Conservation (phyloP, 2,329 filamentous ascomycete genomes). For the Botrytis elliptica region DNA sequence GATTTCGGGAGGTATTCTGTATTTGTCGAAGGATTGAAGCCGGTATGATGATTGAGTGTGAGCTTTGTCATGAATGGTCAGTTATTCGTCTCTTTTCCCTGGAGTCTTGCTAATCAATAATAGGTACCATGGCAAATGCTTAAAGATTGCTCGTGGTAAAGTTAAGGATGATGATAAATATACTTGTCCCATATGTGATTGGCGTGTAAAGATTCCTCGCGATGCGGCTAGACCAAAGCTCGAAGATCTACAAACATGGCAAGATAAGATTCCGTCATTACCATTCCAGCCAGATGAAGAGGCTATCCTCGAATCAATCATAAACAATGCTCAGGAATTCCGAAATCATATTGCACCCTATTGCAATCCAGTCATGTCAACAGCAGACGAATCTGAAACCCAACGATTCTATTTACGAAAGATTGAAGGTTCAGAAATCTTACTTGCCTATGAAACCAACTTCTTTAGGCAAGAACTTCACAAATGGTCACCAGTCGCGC, state of each 20-base stretch:
- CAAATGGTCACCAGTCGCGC: constrained; percentile 89
- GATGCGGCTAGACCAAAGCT: constrained; percentile 94
- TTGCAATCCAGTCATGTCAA: constrained; percentile 78
- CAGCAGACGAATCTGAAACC: constrained; percentile 80
- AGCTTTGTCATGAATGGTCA: constrained; percentile 95
- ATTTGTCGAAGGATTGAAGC: constrained; percentile 92
- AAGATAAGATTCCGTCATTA: constrained; percentile 74
- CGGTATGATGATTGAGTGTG: constrained; percentile 99
- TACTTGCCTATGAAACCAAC: constrained; percentile 92
- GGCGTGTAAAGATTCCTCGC: constrained; percentile 92
- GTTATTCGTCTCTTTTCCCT: constrained; percentile 37
- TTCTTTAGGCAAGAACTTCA: constrained; percentile 95
- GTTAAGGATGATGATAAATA: constrained; percentile 99
- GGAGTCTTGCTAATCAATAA: constrained; percentile 22
- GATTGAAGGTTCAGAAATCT: constrained; percentile 92
- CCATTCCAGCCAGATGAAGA: constrained; percentile 98
- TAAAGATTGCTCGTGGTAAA: constrained; percentile 96
- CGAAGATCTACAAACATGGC: constrained; percentile 81
- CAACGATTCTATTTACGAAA: constrained; percentile 95
- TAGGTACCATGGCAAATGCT: constrained; percentile 95
- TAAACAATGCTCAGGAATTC: constrained; percentile 81
- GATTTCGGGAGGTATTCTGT: constrained; percentile 82
- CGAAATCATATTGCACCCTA: constrained; percentile 77
- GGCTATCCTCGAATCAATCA: constrained; percentile 78
- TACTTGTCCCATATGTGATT: constrained; percentile 96